Base-by-base conservation (phyloP, 306 rosid genomes). In the Fagus sylvatica region DNA sequence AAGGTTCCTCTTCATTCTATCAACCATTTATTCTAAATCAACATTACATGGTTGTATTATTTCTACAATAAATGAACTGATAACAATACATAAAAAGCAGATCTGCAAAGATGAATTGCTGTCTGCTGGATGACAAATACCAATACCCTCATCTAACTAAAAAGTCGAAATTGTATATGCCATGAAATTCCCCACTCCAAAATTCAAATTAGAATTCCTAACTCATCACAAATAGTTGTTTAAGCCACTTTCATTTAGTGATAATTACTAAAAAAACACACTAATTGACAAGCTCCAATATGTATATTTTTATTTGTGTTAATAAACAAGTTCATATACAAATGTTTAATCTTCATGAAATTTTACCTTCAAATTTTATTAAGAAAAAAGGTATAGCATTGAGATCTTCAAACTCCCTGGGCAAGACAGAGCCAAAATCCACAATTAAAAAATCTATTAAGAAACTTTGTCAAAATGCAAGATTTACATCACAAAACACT, bases 1-100 rank as follows among this genome's bases (percentile, higher is more conserved):
- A 81, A 72, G 73, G 30, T 62, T 79, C 77, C 65, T 46, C 72
- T 71, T 78, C 68, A 71, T 76, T 74, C n/a, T n/a, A n/a, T n/a
- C n/a, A n/a, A n/a, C 71, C 70, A 76, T 46, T 70, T 70, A 36
- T 65, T 72, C 82, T 72, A 78, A 39, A 56, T 79, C 60, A 64
- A 33, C 36, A 7, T 10, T 30, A 51, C 48, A 69, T 55, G 6
- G n/a, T 13, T 64, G 6, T 9, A 53, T 9, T 66, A 46, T 33
- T 59, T 67, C 51, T 72, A 32, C 43, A 16, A 46, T 40, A 76
- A 70, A 37, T 12, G 19, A 42, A 64, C 43, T 6, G 40, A 16
- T 65, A 3, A 39, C 4, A 19, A 65, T 16, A 17, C 6, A 6
- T 37, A 2, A 65, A 39, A 65, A 37, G 49, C 30, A 60, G 40